Conservation (phyloP, 306 rosid species). For the Ceratonia siliqua region DNA sequence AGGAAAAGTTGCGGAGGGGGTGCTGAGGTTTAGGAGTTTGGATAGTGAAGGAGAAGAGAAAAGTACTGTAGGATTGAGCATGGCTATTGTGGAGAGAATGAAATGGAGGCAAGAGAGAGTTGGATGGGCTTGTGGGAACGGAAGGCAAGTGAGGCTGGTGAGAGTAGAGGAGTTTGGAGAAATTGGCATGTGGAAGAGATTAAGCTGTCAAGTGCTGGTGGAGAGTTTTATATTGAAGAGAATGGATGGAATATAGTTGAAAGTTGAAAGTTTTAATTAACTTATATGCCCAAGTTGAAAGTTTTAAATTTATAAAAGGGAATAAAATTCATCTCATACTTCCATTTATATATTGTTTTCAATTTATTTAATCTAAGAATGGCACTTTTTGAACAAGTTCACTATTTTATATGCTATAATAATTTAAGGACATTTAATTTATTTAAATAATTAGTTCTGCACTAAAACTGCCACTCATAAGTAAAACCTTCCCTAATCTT, state of each 20-base stretch:
- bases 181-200: constrained; percentile 37
- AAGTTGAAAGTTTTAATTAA: too few species aligned
- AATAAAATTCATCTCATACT: too few species aligned
- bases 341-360: too few species aligned
- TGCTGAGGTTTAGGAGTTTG: constrained; percentile 50
- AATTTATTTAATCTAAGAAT: too few species aligned
- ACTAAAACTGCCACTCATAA: too few species aligned
- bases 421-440: too few species aligned
- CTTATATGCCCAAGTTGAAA: too few species aligned
- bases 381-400: too few species aligned
- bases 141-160: constrained; percentile 30
- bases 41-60: constrained; percentile 22
- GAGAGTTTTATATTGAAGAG: constrained; percentile 56
- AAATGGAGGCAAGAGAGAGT: constrained; percentile 43
- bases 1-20: neutral
- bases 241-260: constrained; percentile 53
- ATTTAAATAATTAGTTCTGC: too few species aligned
- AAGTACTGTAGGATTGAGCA: constrained; percentile 44
- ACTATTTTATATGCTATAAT: too few species aligned
- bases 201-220: constrained; percentile 49
- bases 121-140: constrained; percentile 33
- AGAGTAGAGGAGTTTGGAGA: constrained; percentile 49
- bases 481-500: too few species aligned
- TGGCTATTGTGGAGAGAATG: constrained; percentile 48
- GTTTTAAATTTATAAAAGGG: too few species aligned